phyloP scores from a whole-genome alignment of 129 eudicot genomes.

The Deinandra increscens region DNA sequence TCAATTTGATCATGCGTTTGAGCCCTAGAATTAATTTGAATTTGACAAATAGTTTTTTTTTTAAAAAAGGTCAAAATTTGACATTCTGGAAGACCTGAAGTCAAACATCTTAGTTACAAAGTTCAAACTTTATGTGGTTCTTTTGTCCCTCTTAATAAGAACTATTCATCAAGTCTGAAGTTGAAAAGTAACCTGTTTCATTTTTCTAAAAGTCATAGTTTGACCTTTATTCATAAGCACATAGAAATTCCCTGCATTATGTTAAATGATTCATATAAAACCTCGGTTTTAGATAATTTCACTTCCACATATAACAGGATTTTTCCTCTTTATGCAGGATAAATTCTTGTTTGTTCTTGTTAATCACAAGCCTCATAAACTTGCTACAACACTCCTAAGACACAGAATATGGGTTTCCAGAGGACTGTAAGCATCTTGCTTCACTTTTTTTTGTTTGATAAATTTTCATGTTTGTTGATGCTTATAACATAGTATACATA shows the following conservation, averaged over 20 bases:
- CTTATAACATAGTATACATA: neutral
- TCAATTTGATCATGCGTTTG: neutral
- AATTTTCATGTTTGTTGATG: neutral
- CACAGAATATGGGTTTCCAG: conserved; percentile 44
- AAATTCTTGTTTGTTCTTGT: conserved; percentile 1
- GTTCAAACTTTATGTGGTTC: neutral
- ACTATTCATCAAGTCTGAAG: neutral
- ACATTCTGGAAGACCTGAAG: conserved; percentile 7
- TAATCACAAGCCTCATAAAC: conserved; percentile 23
- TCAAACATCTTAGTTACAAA: conserved; percentile 6
- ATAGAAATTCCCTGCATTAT: neutral
- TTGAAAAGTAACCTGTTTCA: neutral
- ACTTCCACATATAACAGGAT: conserved; percentile 4
- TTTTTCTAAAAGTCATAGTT: neutral
- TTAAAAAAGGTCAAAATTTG: conserved; percentile 12
- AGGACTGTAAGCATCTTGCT: conserved; percentile 40
- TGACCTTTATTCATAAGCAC: neutral
- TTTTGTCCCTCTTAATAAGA: neutral
- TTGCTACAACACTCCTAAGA: conserved; percentile 22
- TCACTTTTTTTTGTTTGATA: neutral
- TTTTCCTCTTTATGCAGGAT: conserved; percentile 35
- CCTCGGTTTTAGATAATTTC: neutral
- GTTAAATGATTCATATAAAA: neutral
- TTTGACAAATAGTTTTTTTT: neutral
- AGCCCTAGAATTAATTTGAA: neutral